A percentile compares a stretch with the other conserved stretches of the same genome.
These are phyloP conservation scores for Coprinellus aureogranulatus DNA, from an alignment of 768 basidiomycete genomes.

Conservation along the genomic window DNA sequence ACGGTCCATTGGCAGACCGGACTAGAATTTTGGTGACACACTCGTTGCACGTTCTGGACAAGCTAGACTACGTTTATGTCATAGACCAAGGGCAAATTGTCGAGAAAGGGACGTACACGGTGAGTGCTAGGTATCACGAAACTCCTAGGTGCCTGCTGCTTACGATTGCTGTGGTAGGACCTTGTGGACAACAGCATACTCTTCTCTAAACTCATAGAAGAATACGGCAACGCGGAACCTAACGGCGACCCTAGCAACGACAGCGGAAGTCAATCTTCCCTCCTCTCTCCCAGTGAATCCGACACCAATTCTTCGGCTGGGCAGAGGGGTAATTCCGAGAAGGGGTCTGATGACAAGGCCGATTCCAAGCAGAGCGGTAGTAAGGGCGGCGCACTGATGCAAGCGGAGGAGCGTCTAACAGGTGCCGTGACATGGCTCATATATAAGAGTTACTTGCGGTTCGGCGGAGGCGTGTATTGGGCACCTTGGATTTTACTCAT, in stretches of 20 bases:
- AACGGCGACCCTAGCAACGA: conserved; percentile 29
- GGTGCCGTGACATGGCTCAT: conserved; percentile 52
- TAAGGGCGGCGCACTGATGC: conserved; percentile 36
- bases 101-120: conserved; percentile 55
- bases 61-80: conserved; percentile 54
- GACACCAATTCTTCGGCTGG: neutral
- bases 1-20: conserved; percentile 41
- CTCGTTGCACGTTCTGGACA: conserved; percentile 46
- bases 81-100: conserved; percentile 49
- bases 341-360: too few species aligned
- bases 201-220: conserved; percentile 53
- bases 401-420: conserved; percentile 55
- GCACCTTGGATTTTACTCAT: conserved; percentile 41
- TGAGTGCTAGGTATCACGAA: too few species aligned
- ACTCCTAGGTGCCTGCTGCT: too few species aligned
- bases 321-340: too few species aligned
- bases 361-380: conserved; percentile 4
- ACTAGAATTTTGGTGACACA: conserved; percentile 58
- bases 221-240: conserved; percentile 46
- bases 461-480: conserved; percentile 49
- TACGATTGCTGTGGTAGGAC: too few species aligned
- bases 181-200: conserved; percentile 42
- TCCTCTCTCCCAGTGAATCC: neutral
- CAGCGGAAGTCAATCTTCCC: neutral
- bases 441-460: conserved; percentile 48